phyloP scores from a whole-genome alignment of 805 yeast species.

The Ogataea methanolica region DNA sequence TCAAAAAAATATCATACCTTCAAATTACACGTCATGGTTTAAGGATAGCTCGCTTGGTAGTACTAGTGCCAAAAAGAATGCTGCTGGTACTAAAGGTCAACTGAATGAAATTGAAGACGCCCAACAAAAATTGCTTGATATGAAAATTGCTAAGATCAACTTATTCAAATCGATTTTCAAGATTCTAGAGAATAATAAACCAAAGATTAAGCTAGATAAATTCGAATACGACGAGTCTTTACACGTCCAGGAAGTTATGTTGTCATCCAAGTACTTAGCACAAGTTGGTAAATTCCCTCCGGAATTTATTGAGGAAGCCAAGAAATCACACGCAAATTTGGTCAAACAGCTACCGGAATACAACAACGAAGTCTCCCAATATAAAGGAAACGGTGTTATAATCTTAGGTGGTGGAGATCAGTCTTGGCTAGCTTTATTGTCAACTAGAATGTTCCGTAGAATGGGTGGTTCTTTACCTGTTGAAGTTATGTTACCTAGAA shows the following conservation, averaged over 20 bases:
- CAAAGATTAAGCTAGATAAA: slow-evolving; percentile 13
- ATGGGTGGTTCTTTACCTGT: slow-evolving; percentile 43
- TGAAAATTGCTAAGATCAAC: slow-evolving; percentile 14
- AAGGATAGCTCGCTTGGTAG: slow-evolving; percentile 4
- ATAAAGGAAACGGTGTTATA: slow-evolving; percentile 53
- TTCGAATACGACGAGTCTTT: slow-evolving; percentile 12
- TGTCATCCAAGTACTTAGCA: slow-evolving; percentile 7
- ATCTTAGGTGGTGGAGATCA: slow-evolving; percentile 64
- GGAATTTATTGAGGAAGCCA: slow-evolving; percentile 26
- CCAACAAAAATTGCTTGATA: slow-evolving; percentile 6
- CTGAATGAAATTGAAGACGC: slow-evolving; percentile 3
- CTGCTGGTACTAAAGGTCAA: background rate
- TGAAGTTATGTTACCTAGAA: slow-evolving; percentile 40
- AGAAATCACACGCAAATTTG: slow-evolving; percentile 28
- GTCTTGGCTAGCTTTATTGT: slow-evolving; percentile 55
- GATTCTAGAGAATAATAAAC: slow-evolving; percentile 17
- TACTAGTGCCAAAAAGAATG: background rate
- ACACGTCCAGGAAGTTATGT: slow-evolving; percentile 1
- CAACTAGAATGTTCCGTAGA: slow-evolving; percentile 45
- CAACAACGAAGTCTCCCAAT: slow-evolving; percentile 32
- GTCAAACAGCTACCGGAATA: slow-evolving; percentile 35
- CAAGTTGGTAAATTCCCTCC: slow-evolving; percentile 12
- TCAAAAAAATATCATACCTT: slow-evolving; percentile 15
- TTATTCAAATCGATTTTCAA: slow-evolving; percentile 19
- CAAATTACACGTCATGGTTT: slow-evolving; percentile 23